Evolutionary conservation across 1,284 basidiomycete genomes (phyloP).

Genomic region (Apiotrichum gamsii): DNA sequence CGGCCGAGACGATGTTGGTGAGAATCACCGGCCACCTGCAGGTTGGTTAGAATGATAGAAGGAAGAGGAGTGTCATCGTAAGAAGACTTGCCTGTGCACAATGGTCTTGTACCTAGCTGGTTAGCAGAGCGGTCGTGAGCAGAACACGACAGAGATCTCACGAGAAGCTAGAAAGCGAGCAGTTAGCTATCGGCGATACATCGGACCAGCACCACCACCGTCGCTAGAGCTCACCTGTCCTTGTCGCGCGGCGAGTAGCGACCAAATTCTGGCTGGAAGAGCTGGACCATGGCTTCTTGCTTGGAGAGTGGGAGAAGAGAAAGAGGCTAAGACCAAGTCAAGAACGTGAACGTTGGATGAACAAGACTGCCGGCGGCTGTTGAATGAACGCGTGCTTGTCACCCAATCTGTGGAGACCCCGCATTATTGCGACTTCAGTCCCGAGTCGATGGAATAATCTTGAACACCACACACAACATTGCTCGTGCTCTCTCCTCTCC

Average conservation of each 20-base stretch:
- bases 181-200: no score
- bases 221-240: slow-evolving; percentile 40
- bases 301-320: not conserved
- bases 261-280: slow-evolving; percentile 31
- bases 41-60: not conserved
- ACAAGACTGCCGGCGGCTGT: slow-evolving; percentile 1
- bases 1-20: slow-evolving; percentile 67
- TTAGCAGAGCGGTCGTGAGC: not conserved
- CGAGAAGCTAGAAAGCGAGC: slow-evolving; percentile 29
- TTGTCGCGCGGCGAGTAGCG: slow-evolving; percentile 45
- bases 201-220: no score
- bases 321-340: not conserved
- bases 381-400: no score
- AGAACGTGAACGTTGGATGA: no score
- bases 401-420: no score
- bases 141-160: no score
- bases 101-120: slow-evolving; percentile 40
- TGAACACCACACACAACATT: no score
- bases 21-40: slow-evolving; percentile 80
- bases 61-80: no score
- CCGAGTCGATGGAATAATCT: no score
- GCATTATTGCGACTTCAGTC: no score
- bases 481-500: no score
- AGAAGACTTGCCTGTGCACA: slow-evolving; percentile 30
- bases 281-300: slow-evolving; percentile 22